A percentile compares a stretch with the other conserved stretches of the same genome.
Conservation (phyloP, 2,329 filamentous ascomycete genomes). For the Diaporthe velutina region DNA sequence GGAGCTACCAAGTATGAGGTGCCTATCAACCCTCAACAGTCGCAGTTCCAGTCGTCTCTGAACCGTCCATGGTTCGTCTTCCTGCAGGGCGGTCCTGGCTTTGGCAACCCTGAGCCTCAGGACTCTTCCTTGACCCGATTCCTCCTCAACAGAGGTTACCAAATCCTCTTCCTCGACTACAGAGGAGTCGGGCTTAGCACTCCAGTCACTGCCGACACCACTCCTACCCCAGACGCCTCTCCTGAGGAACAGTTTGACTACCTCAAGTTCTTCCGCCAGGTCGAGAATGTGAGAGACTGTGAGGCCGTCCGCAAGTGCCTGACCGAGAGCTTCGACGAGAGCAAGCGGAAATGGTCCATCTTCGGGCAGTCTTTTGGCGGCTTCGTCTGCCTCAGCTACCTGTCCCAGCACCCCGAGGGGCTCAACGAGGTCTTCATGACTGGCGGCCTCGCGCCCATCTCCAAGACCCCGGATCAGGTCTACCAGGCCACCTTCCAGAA, state of each 20-base stretch:
- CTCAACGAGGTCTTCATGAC: conserved; percentile 87
- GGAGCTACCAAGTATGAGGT: conserved; percentile 76
- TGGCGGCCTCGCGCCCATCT: conserved; percentile 85
- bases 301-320: conserved; percentile 86
- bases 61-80: conserved; percentile 66
- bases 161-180: conserved; percentile 89
- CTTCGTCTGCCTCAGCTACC: conserved; percentile 86
- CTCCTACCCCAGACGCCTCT: conserved; percentile 72
- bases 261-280: conserved; percentile 86
- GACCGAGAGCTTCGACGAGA: conserved; percentile 73
- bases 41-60: conserved; percentile 34
- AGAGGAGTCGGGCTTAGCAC: conserved; percentile 89
- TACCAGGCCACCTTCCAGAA: conserved; percentile 80
- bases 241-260: conserved; percentile 81
- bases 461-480: conserved; percentile 78
- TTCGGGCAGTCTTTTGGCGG: conserved; percentile 95
- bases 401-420: conserved; percentile 83
- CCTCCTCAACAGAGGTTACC: conserved; percentile 84
- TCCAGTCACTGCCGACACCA: conserved; percentile 80
- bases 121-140: conserved; percentile 77
- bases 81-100: conserved; percentile 88
- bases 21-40: conserved; percentile 63
- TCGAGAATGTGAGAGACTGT: conserved; percentile 89
- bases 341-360: conserved; percentile 82
- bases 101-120: conserved; percentile 81